Base-by-base conservation (phyloP, 108 stramenopile genomes). In the Skeletonema tropicum region DNA sequence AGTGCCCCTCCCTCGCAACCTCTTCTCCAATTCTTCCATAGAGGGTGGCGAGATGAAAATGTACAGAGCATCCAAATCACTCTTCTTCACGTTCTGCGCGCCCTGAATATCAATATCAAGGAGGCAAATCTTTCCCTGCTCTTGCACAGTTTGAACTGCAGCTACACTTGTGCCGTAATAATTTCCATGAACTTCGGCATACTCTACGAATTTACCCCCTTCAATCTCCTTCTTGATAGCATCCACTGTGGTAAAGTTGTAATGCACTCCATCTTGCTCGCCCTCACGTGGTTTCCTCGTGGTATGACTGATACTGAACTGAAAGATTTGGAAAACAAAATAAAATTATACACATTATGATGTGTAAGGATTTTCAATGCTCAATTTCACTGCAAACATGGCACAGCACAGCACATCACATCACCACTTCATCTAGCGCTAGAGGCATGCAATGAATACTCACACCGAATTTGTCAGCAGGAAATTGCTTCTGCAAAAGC, bases 81-180 rank as follows among this genome's bases (percentile, higher is more conserved):
- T 75, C 39, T 76, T 66, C 60, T 92, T 93, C 15, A 96, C 93
- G 60, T 85, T 82, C 61, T 77, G 66, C 9, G 88, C 90, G 1
- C 96, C 93, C 72, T 93, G 94, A 29, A 89, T 77, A 67, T 99
- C 98, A 76, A 98, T 98, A 74, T 98, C 97, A 17, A 99, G 76
- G 67, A 98, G 80, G 72, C 98, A 98, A 29, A 99, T 85, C 73
- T 93, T 91, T 6, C 93, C 92, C 69, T 80, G 66, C 8, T 77
- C 68, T 73, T 88, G 87, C 9, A 99, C 97, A 36, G 76, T 70
- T 71, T 92, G 77, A 13, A 99, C 95, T 3, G 97, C 88, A 2
- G 77, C 84, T 25, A 96, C 67, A 68, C 82, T 85, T 13, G 97
- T 98, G 46, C 96, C 96, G 72, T 99, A 99, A 60, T 97, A 92